These are phyloP conservation scores for Pseudocercospora crystallina DNA, from an alignment of 2,329 filamentous ascomycete species.

Conservation along the genomic window DNA sequence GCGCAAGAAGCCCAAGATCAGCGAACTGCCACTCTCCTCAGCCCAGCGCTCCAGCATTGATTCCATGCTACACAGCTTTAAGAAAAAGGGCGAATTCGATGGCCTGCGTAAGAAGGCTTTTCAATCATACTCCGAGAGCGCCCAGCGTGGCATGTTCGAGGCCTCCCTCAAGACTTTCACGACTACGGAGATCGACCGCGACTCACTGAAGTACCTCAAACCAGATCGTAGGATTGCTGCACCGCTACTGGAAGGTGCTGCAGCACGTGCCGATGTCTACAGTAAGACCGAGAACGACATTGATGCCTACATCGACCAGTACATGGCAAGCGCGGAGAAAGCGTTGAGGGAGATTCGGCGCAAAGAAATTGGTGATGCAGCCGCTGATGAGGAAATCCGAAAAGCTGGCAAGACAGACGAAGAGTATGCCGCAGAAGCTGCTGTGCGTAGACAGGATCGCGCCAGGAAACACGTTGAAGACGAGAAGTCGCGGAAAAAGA, in stretches of 20 bases:
- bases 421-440: slow-evolving; percentile 68
- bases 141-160: slow-evolving; percentile 47
- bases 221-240: slow-evolving; percentile 73
- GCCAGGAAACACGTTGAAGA: slow-evolving; percentile 62
- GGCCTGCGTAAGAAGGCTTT: slow-evolving; percentile 73
- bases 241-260: slow-evolving; percentile 73
- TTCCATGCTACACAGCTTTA: slow-evolving; percentile 74
- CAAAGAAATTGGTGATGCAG: slow-evolving; percentile 68
- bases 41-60: slow-evolving; percentile 74
- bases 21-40: slow-evolving; percentile 71
- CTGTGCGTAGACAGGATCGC: slow-evolving; percentile 59
- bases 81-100: slow-evolving; percentile 84
- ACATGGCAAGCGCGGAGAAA: slow-evolving; percentile 64
- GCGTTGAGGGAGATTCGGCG: slow-evolving; percentile 68
- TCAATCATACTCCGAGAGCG: slow-evolving; percentile 63
- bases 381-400: slow-evolving; percentile 62
- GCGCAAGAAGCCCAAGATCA: slow-evolving; percentile 66
- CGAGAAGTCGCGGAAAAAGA: slow-evolving; percentile 57
- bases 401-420: slow-evolving; percentile 72
- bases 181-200: slow-evolving; percentile 72
- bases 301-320: slow-evolving; percentile 64
- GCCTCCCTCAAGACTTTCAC: slow-evolving; percentile 51
- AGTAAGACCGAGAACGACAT: slow-evolving; percentile 68
- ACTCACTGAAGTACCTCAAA: slow-evolving; percentile 65
- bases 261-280: slow-evolving; percentile 75